phyloP scores from a whole-genome alignment of 768 basidiomycete species.

The Nevesoporus exiguus region DNA sequence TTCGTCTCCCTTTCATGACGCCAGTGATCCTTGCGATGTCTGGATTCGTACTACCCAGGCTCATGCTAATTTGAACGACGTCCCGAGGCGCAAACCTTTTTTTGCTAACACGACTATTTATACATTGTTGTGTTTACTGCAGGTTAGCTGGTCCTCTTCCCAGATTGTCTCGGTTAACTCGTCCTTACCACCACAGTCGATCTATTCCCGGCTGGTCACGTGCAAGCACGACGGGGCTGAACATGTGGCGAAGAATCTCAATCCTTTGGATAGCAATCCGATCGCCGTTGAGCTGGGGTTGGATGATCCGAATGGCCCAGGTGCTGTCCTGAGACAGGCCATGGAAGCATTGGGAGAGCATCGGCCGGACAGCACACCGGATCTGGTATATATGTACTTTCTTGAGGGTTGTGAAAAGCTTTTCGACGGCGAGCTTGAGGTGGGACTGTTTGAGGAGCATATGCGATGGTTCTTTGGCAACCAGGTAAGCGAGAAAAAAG shows the following conservation, averaged over 20 bases:
- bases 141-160: conserved; percentile 47
- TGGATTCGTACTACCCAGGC: conserved; percentile 51
- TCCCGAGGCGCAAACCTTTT: conserved; percentile 53
- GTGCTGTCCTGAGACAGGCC: conserved; percentile 62
- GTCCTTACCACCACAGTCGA: conserved; percentile 49
- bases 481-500: conserved; percentile 47
- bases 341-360: conserved; percentile 57
- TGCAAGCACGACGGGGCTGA: conserved; percentile 81
- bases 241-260: conserved; percentile 64
- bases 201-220: conserved; percentile 81
- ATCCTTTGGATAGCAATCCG: conserved; percentile 67
- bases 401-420: conserved; percentile 89
- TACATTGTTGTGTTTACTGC: conserved; percentile 80
- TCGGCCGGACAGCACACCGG: conserved; percentile 44
- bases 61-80: conserved; percentile 26
- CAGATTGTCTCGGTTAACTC: conserved; percentile 3
- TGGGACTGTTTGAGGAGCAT: conserved; percentile 90
- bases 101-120: conserved; percentile 95
- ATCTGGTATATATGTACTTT: conserved; percentile 84
- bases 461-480: conserved; percentile 93
- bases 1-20: conserved; percentile 6
- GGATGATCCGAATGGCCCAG: conserved; percentile 76
- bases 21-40: conserved; percentile 38
- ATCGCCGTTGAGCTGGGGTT: conserved; percentile 81
- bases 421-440: conserved; percentile 92